A percentile compares a stretch with the other conserved stretches of the same genome.
Evolutionary conservation across 495 filamentous ascomycete species (phyloP).

Genomic region (Neurospora intermedia): DNA sequence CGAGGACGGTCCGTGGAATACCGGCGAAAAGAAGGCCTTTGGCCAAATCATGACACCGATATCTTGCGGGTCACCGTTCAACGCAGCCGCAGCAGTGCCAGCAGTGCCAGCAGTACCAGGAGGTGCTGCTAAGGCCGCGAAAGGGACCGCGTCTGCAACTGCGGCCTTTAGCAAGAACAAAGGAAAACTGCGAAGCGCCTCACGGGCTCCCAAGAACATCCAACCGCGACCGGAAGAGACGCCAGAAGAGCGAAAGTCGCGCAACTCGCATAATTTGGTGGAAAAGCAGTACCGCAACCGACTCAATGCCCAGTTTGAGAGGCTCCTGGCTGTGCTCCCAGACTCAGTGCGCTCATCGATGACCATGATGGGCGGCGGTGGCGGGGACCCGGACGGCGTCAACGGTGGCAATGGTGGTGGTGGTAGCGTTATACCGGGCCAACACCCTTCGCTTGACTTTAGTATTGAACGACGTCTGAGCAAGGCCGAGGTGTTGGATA

Average conservation of each 20-base stretch:
- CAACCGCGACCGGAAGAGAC: constrained; percentile 24
- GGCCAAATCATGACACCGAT: background rate
- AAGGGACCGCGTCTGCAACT: background rate
- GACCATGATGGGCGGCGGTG: constrained; percentile 11
- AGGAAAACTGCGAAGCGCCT: constrained; percentile 29
- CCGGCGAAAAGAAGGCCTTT: background rate
- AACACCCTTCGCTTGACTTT: constrained; percentile 11
- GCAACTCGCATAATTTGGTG: constrained; percentile 36
- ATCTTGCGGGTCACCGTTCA: background rate
- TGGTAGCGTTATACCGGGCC: background rate
- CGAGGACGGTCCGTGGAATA: background rate
- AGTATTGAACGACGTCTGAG: constrained; percentile 28
- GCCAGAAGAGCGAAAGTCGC: constrained; percentile 27
- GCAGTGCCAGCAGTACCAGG: background rate
- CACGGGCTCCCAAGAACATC: constrained; percentile 30
- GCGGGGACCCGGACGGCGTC: constrained; percentile 7
- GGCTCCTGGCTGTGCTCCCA: constrained; percentile 30
- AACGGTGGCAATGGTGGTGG: background rate
- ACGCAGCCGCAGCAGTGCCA: background rate
- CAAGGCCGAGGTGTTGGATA: constrained; percentile 38
- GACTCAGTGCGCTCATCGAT: constrained; percentile 20
- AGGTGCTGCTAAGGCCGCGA: background rate
- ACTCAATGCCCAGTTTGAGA: constrained; percentile 37
- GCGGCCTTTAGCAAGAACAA: background rate
- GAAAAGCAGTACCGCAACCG: constrained; percentile 41